Percentiles rank a stretch among this genome's conserved stretches.
Evolutionary conservation across 2,329 filamentous ascomycete genomes (phyloP).

Genomic region (Phialemoniopsis sp.): DNA sequence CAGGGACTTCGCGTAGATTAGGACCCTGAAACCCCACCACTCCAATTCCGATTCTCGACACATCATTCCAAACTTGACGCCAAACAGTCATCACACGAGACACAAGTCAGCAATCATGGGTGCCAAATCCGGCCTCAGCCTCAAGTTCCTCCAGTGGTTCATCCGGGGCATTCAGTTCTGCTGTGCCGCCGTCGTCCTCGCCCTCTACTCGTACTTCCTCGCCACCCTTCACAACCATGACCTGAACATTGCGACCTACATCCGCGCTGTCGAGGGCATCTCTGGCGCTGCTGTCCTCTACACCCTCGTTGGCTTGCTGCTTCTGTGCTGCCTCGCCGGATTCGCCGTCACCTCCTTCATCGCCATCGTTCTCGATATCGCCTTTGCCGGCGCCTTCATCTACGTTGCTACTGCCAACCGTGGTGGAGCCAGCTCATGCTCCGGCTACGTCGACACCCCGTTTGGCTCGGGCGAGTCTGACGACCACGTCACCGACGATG

Average conservation of each 20-base stretch:
- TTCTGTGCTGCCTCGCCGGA: conserved; percentile 78
- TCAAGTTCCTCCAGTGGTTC: conserved; percentile 67
- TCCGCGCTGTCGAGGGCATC: conserved; percentile 74
- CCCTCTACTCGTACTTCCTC: conserved; percentile 82
- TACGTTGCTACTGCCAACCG: conserved; percentile 76
- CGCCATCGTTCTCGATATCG: conserved; percentile 71
- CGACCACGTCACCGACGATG: conserved; percentile 39
- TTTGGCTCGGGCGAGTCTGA: conserved; percentile 61
- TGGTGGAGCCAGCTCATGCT: conserved; percentile 63
- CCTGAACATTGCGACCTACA: conserved; percentile 56
- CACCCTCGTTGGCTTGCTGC: conserved; percentile 63
- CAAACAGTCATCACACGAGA: too few species aligned
- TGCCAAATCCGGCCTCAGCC: conserved; percentile 50
- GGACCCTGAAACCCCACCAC: too few species aligned
- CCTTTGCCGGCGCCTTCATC: conserved; percentile 73
- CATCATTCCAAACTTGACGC: background rate
- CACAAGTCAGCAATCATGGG: conserved; percentile 43
- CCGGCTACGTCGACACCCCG: conserved; percentile 55
- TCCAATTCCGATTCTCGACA: background rate
- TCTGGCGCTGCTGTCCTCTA: conserved; percentile 73
- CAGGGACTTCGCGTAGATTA: too few species aligned
- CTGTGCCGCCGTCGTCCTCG: conserved; percentile 69
- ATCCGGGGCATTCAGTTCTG: conserved; percentile 72
- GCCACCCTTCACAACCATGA: conserved; percentile 64
- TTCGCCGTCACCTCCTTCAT: conserved; percentile 68